A percentile compares a stretch with the other conserved stretches of the same genome.
phyloP scores from a whole-genome alignment of 2,329 filamentous ascomycete genomes.

The Stagonosporopsis vannaccii region DNA sequence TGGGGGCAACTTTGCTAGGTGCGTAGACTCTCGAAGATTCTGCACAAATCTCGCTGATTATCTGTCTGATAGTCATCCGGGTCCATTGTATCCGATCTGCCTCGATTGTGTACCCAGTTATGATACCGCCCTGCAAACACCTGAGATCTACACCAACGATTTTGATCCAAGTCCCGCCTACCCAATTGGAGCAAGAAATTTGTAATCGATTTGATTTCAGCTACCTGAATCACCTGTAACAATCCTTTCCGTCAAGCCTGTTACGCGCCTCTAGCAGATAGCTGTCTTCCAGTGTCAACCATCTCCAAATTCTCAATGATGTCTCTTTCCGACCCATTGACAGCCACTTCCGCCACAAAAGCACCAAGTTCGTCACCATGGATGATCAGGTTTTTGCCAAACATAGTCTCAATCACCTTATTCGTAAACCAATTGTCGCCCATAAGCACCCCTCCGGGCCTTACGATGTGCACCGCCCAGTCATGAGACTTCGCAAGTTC shows the following conservation, averaged over 20 bases:
- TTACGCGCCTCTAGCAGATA: background rate
- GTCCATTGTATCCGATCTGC: background rate
- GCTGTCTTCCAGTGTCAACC: conserved; percentile 5
- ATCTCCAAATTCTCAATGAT: conserved; percentile 19
- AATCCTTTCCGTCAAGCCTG: background rate
- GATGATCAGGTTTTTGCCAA: conserved; percentile 12
- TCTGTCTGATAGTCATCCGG: background rate
- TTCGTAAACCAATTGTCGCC: conserved; percentile 5
- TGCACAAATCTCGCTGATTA: background rate
- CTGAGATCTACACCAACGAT: background rate
- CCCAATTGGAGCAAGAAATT: background rate
- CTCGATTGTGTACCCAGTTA: background rate
- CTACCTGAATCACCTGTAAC: too few relatives aligned
- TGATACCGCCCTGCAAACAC: background rate
- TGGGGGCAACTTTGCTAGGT: background rate
- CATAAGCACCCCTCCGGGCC: conserved; percentile 24
- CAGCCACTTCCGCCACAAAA: conserved; percentile 25
- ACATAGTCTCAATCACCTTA: background rate
- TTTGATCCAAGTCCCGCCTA: background rate
- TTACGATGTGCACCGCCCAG: conserved; percentile 26
- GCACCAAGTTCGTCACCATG: conserved; percentile 23
- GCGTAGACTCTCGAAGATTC: background rate
- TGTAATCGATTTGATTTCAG: too few relatives aligned
- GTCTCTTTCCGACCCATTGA: conserved; percentile 7
- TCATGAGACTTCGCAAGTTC: conserved; percentile 20